Percentiles rank a stretch among this genome's conserved stretches.
These are phyloP conservation scores for Conticribra guillardii DNA, from an alignment of 108 stramenopile genomes.

Conservation along the genomic window DNA sequence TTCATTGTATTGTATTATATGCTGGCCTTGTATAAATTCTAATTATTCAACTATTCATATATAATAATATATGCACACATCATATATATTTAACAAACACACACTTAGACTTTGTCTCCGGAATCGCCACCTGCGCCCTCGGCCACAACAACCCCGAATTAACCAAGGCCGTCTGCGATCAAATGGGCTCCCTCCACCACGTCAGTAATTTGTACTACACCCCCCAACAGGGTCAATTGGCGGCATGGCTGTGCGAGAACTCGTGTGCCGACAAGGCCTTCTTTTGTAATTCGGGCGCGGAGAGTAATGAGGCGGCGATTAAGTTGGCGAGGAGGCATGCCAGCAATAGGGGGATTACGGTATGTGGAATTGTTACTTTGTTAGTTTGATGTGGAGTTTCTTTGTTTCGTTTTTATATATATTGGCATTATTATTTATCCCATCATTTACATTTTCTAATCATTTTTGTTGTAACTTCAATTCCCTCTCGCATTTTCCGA, in stretches of 20 bases:
- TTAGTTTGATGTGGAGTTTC: no score
- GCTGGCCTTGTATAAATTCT: no score
- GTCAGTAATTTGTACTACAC: conserved; percentile 95
- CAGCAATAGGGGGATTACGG: conserved; percentile 71
- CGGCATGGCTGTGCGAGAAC: conserved; percentile 91
- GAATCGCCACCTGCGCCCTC: conserved; percentile 95
- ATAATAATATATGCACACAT: no score
- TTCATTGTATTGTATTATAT: no score
- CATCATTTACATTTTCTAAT: no score
- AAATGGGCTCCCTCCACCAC: conserved; percentile 92
- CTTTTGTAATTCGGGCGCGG: conserved; percentile 98
- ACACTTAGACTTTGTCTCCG: conserved; percentile 94
- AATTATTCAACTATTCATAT: no score
- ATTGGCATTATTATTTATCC: no score
- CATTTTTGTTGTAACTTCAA: no score
- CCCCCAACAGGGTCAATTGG: conserved; percentile 88
- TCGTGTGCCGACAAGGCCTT: conserved; percentile 94
- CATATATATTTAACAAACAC: no score
- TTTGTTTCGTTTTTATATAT: no score
- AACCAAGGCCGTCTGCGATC: conserved; percentile 76
- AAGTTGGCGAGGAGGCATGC: conserved; percentile 94
- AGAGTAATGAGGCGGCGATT: conserved; percentile 97
- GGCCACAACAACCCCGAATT: conserved; percentile 91
- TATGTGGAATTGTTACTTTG: conserved; percentile 29
- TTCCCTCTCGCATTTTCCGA: no score